Base-by-base conservation (phyloP, 164 flowering plant species). In the Magnolia officinalis region DNA sequence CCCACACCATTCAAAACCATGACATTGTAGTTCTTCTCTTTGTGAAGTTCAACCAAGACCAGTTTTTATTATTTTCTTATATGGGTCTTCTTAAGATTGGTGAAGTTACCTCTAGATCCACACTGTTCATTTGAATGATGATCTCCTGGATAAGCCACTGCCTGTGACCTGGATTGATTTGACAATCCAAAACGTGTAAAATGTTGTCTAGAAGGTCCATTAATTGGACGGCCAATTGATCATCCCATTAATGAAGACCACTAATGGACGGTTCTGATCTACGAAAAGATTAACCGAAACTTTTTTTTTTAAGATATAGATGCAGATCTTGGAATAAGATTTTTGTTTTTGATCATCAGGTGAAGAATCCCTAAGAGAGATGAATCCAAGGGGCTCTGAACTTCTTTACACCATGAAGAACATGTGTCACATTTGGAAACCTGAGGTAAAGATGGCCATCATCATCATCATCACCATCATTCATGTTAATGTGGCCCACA, bases 1-100 rank as follows among this genome's bases (percentile, higher is more conserved):
- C 93, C 20, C 95, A 92, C 71, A 82, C 94, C 26, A 88, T 89
- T 59, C 95, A 91, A 74, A 83, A 55, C 76, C 89, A 88, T 19
- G 98, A 94, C 76, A 80, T 72, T 1, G n/a, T 93, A 4, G 63
- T 90, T 23, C 96, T 93, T 78, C 88, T 93, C 64, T 77, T 85
- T 78, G 91, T 92, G 0, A 87, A 85, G 77, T 1, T 82, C 37
- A 81, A 79, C 20, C 86, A 76, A 88, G 90, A 91, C 88, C 59
- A 63, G 63, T 9, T 59, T 55, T 55, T 23, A 10, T 23, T 45
- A 19, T 65, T 64, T 29, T 31, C 50, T 16, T 5, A 0, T 55
- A 55, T 0, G 61, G 61, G 13, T 10, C 61, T 55, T 55, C 13
- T 10, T 10, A 55, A 16, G 18, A 37, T 4, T 37, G 45, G 45